Evolutionary conservation across 2,329 filamentous ascomycete genomes (phyloP).

Genomic region (Fusarium papillatum): DNA sequence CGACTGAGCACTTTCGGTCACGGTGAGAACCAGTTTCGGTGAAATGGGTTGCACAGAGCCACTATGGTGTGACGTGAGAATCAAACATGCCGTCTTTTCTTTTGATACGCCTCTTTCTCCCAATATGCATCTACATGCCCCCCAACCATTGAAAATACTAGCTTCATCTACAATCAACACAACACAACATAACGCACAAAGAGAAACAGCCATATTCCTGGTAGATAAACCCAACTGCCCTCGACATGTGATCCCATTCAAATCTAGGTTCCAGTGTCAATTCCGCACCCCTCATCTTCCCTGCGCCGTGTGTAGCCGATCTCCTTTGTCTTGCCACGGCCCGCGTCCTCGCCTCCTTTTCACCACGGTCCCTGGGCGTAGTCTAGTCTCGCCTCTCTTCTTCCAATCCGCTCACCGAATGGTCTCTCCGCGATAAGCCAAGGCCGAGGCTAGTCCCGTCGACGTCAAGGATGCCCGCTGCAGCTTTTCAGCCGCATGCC

Average conservation of each 20-base stretch:
- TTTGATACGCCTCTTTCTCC: conserved; percentile 33
- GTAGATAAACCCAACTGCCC: conserved; percentile 16
- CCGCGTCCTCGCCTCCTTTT: conserved; percentile 20
- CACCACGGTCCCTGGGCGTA: conserved; percentile 29
- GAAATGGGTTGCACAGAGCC: conserved; percentile 12
- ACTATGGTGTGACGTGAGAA: conserved; percentile 15
- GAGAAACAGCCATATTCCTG: conserved; percentile 21
- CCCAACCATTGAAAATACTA: conserved; percentile 12
- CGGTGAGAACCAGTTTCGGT: conserved; percentile 5
- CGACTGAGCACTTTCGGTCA: conserved; percentile 27
- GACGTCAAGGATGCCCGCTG: conserved; percentile 8
- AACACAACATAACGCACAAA: conserved; percentile 9
- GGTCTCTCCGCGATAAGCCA: conserved; percentile 13
- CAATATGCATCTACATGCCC: conserved; percentile 18
- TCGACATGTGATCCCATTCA: conserved; percentile 32
- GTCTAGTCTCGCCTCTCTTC: conserved; percentile 24
- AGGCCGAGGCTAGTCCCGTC: conserved; percentile 19
- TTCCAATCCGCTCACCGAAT: conserved; percentile 30
- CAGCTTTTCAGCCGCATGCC: conserved; percentile 37
- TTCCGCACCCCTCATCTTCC: conserved; percentile 22
- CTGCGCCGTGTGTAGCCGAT: conserved; percentile 42
- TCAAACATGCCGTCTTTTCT: conserved; percentile 21
- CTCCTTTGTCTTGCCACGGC: conserved; percentile 29
- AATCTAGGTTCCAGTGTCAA: conserved; percentile 16
- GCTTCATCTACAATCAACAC: conserved; percentile 22